Evolutionary conservation across 225 moss, liverwort and hornwort genomes (phyloP).

Genomic region (Neckera pumila): DNA sequence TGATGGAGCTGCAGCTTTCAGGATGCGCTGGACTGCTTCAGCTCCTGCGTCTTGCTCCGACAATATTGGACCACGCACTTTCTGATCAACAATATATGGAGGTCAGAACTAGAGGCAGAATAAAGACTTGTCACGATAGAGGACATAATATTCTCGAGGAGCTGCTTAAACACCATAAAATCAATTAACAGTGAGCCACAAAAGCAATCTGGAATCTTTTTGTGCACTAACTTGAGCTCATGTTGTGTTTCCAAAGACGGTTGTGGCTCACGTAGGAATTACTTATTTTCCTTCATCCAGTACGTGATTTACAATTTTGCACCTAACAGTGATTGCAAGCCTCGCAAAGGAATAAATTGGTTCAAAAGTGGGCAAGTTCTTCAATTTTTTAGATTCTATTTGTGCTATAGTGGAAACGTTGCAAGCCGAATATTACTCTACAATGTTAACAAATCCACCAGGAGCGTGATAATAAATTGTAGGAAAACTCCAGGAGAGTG

Average conservation of each 20-base stretch:
- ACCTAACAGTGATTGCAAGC: neutral
- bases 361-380: neutral
- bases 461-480: neutral
- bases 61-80: slow-evolving; percentile 57
- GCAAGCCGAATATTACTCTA: neutral
- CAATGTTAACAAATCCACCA: neutral
- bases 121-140: neutral
- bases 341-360: neutral
- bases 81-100: slow-evolving; percentile 26
- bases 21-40: slow-evolving; percentile 43
- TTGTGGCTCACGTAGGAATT: neutral
- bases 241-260: neutral
- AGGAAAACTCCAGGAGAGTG: neutral
- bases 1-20: slow-evolving; percentile 48
- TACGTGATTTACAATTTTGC: neutral
- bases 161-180: neutral
- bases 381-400: neutral
- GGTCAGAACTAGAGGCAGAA: neutral
- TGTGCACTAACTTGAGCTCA: neutral
- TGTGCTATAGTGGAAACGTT: neutral
- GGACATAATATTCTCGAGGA: neutral
- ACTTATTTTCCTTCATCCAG: neutral
- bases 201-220: neutral
- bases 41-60: slow-evolving; percentile 41
- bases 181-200: neutral